Evolutionary conservation across 768 basidiomycete genomes (phyloP).

Genomic region (Leucocoprinus sp.): DNA sequence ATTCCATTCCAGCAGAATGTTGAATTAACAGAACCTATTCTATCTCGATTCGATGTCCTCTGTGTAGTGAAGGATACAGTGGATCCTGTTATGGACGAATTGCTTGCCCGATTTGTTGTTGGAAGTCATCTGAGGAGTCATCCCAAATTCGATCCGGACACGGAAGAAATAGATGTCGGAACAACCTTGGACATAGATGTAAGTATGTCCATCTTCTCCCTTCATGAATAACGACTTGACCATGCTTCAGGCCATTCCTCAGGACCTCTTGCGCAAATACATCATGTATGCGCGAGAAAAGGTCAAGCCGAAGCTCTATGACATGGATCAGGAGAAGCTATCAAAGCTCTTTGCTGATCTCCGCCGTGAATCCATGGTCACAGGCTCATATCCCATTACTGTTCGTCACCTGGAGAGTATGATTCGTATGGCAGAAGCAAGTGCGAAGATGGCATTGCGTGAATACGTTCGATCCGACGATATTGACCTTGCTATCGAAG

Average conservation of each 20-base stretch:
- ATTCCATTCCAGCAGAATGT: conserved; percentile 99
- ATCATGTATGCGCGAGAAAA: conserved; percentile 98
- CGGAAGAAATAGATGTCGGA: conserved; percentile 90
- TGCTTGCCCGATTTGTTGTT: conserved; percentile 96
- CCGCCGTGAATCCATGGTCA: conserved; percentile 91
- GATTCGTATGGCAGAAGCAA: conserved; percentile 99
- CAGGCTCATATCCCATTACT: conserved; percentile 98
- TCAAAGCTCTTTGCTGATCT: conserved; percentile 91
- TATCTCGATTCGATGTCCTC: conserved; percentile 95
- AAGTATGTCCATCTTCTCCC: conserved; percentile 22
- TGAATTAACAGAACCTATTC: conserved; percentile 94
- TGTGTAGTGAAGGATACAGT: conserved; percentile 98
- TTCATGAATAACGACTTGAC: conserved; percentile 1
- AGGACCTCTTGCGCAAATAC: conserved; percentile 93
- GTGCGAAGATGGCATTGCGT: conserved; percentile 95
- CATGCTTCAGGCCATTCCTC: conserved; percentile 75
- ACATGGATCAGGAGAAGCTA: conserved; percentile 94
- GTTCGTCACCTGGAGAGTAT: conserved; percentile 97
- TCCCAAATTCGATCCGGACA: conserved; percentile 80
- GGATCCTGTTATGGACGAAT: conserved; percentile 94
- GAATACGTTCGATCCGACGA: conserved; percentile 96
- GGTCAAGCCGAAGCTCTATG: conserved; percentile 86
- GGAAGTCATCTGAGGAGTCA: conserved; percentile 93
- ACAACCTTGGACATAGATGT: conserved; percentile 89
- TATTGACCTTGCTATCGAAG: conserved; percentile 94